Evolutionary conservation across 306 rosid genomes (phyloP).

Genomic region (Pterocarpus santalinus): DNA sequence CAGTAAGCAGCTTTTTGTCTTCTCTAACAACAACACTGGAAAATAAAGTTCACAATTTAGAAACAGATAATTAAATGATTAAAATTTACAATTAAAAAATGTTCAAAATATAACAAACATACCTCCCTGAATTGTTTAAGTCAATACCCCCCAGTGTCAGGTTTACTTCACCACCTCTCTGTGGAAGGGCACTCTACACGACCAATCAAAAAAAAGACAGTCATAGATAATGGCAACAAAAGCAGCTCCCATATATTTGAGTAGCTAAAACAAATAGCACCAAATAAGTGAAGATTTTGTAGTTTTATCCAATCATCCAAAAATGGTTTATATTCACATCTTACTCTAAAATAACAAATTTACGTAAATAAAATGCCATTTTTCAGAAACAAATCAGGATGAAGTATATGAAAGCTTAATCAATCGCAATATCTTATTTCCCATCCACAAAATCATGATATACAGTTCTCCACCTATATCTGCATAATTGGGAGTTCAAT

Average conservation of each 20-base stretch:
- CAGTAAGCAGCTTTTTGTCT: conserved; percentile 97
- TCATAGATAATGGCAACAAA: conserved; percentile 27
- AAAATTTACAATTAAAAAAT: conserved; percentile 29
- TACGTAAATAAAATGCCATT: conserved; percentile 25
- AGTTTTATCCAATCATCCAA: conserved; percentile 12
- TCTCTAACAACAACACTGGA: conserved; percentile 98
- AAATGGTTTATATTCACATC: conserved; percentile 4
- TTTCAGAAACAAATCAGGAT: conserved; percentile 27
- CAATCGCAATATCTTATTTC: conserved; percentile 2
- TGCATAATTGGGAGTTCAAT: conserved; percentile 18
- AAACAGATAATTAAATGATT: conserved; percentile 35
- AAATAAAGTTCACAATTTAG: conserved; percentile 47
- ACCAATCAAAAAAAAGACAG: conserved; percentile 43
- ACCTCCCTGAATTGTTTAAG: conserved; percentile 99
- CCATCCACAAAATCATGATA: not conserved
- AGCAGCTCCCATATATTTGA: conserved; percentile 27
- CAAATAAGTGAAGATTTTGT: conserved; percentile 5
- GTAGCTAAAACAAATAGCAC: not conserved
- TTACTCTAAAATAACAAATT: conserved; percentile 20
- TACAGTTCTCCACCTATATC: not conserved
- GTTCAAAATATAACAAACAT: conserved; percentile 38
- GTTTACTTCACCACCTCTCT: conserved; percentile 97
- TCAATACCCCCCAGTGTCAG: conserved; percentile 98
- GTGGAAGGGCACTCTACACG: conserved; percentile 89
- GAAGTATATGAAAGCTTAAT: conserved; percentile 32